These are phyloP conservation scores for Blastobotrys niveus DNA, from an alignment of 1,139 yeast genomes.

Conservation along the genomic window DNA sequence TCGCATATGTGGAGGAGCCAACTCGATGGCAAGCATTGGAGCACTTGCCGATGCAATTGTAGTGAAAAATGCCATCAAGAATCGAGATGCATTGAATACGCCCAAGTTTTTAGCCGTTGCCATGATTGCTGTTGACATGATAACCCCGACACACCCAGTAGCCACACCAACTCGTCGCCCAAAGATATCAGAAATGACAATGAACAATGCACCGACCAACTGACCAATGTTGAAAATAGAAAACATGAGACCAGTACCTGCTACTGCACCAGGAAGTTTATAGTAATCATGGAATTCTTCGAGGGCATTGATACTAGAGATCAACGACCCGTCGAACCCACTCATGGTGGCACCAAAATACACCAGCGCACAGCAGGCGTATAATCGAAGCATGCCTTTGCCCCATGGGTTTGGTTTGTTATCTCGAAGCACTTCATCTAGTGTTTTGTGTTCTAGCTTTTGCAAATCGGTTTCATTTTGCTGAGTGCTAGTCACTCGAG, in stretches of 20 bases:
- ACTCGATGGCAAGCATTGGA: slow-evolving; percentile 20
- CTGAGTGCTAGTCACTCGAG: no score
- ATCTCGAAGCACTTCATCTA: slow-evolving; percentile 11
- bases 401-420: slow-evolving; percentile 15
- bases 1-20: slow-evolving; percentile 39
- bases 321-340: slow-evolving; percentile 14
- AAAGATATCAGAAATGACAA: slow-evolving; percentile 15
- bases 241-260: slow-evolving; percentile 20
- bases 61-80: slow-evolving; percentile 17
- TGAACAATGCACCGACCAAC: slow-evolving; percentile 22
- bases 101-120: slow-evolving; percentile 14
- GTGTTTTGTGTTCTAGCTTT: slow-evolving; percentile 3
- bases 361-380: slow-evolving; percentile 10
- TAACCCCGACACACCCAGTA: slow-evolving; percentile 19
- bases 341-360: slow-evolving; percentile 18
- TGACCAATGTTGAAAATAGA: slow-evolving; percentile 20
- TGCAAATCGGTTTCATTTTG: no score
- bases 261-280: slow-evolving; percentile 13
- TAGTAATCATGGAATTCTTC: slow-evolving; percentile 16
- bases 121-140: slow-evolving; percentile 18
- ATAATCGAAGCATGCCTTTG: slow-evolving; percentile 15
- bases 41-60: slow-evolving; percentile 11
- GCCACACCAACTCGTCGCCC: slow-evolving; percentile 18
- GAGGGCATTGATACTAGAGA: slow-evolving; percentile 14
- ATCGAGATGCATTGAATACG: slow-evolving; percentile 16